phyloP scores from a whole-genome alignment of 2,329 filamentous ascomycete species.

The Epichloe sylvatica region DNA sequence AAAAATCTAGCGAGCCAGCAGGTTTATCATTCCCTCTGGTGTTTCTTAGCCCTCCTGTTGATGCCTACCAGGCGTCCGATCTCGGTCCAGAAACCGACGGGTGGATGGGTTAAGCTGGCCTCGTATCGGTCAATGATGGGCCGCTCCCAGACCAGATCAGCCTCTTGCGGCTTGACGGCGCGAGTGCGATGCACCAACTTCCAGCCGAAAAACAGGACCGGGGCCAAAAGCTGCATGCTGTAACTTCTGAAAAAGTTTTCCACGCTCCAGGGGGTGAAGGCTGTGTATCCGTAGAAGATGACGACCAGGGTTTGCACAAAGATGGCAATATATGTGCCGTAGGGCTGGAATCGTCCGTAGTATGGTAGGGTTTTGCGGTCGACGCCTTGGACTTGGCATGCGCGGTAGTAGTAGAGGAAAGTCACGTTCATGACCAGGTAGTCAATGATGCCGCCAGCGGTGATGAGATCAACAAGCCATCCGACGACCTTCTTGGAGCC shows the following conservation, averaged over 20 bases:
- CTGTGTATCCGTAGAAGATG: slow-evolving; percentile 41
- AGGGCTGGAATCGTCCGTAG: slow-evolving; percentile 44
- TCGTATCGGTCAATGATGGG: slow-evolving; percentile 46
- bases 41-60: slow-evolving; percentile 12
- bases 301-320: slow-evolving; percentile 29
- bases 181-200: slow-evolving; percentile 49
- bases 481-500: slow-evolving; percentile 34
- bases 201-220: slow-evolving; percentile 43
- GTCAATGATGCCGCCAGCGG: slow-evolving; percentile 45
- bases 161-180: slow-evolving; percentile 37
- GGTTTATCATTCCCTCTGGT: slow-evolving; percentile 5
- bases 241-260: slow-evolving; percentile 39
- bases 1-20: no score
- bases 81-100: slow-evolving; percentile 42
- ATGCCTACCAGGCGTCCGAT: slow-evolving; percentile 33
- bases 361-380: slow-evolving; percentile 43
- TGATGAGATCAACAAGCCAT: slow-evolving; percentile 43
- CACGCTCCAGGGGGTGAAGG: slow-evolving; percentile 35
- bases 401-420: slow-evolving; percentile 35
- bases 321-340: slow-evolving; percentile 34
- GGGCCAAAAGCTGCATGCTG: slow-evolving; percentile 41
- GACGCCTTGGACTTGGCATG: slow-evolving; percentile 37
- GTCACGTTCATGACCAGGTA: slow-evolving; percentile 40
- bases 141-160: slow-evolving; percentile 47
- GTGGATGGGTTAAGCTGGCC: slow-evolving; percentile 31